A percentile compares a stretch with the other conserved stretches of the same genome.
Evolutionary conservation across 805 yeast genomes (phyloP).

Genomic region (Barnettozyma wickerhamii): DNA sequence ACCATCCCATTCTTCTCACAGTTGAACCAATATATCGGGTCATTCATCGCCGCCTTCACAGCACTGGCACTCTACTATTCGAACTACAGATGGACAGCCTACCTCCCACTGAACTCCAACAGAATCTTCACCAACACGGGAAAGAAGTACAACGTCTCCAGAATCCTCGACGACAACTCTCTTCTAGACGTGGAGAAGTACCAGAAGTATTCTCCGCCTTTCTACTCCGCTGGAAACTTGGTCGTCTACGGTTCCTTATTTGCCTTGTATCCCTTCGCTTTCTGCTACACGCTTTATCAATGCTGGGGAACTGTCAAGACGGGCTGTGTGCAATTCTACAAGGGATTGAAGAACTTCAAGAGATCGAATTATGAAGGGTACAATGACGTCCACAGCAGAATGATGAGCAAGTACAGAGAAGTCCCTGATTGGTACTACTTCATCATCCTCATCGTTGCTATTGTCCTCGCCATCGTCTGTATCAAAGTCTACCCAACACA

Average conservation of each 20-base stretch:
- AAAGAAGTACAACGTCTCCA: slow-evolving; percentile 39
- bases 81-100: slow-evolving; percentile 36
- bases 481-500: slow-evolving; percentile 43
- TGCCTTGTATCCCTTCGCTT: slow-evolving; percentile 43
- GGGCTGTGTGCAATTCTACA: no score
- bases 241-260: slow-evolving; percentile 53
- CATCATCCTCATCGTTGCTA: slow-evolving; percentile 36
- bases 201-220: slow-evolving; percentile 59
- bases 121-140: slow-evolving; percentile 50
- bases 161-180: slow-evolving; percentile 38
- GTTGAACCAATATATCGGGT: slow-evolving; percentile 31
- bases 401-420: slow-evolving; percentile 54
- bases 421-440: slow-evolving; percentile 52
- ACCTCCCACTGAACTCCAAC: slow-evolving; percentile 44
- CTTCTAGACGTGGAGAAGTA: slow-evolving; percentile 47
- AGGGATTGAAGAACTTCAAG: background rate
- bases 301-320: slow-evolving; percentile 42
- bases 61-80: slow-evolving; percentile 36
- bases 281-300: slow-evolving; percentile 30
- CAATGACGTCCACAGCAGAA: slow-evolving; percentile 44
- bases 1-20: slow-evolving; percentile 40
- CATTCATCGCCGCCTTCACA: slow-evolving; percentile 28
- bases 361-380: background rate
- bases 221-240: slow-evolving; percentile 57
- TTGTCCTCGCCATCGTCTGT: slow-evolving; percentile 40